phyloP scores from a whole-genome alignment of 2,329 filamentous ascomycete genomes.

The Daldinia eschscholtzii region DNA sequence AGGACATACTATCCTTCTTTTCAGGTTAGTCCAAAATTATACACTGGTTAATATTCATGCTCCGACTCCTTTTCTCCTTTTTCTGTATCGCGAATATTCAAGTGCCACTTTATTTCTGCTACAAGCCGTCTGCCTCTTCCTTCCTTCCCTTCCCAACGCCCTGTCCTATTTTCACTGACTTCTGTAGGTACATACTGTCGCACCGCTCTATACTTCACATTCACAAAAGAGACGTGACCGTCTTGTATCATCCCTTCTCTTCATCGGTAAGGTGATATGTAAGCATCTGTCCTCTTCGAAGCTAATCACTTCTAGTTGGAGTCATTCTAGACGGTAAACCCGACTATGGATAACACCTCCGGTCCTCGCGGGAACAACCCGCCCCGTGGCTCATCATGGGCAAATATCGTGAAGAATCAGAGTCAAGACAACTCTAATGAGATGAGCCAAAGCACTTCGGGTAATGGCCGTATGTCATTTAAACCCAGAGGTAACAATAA shows the following conservation, averaged over 20 bases:
- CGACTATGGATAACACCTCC: background rate
- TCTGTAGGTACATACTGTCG: background rate
- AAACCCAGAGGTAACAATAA: background rate
- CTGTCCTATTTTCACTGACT: background rate
- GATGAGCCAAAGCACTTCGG: background rate
- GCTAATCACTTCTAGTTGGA: background rate
- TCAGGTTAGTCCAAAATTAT: background rate
- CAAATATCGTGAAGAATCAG: constrained; percentile 1
- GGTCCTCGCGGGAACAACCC: background rate
- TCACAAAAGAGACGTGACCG: background rate
- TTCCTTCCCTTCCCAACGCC: background rate
- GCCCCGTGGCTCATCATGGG: background rate
- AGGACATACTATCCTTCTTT: too few species aligned
- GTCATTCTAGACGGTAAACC: background rate
- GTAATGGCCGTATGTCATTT: background rate
- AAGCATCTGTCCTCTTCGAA: too few species aligned
- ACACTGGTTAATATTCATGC: background rate
- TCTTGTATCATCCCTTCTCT: background rate
- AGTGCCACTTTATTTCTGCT: background rate
- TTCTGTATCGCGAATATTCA: background rate
- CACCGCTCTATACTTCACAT: background rate
- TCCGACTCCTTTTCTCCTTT: background rate
- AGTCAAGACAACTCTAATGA: background rate
- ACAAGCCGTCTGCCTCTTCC: background rate
- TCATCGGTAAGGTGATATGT: background rate